Conservation (phyloP, 2,329 filamentous ascomycete species). For the Microsporum audouinii region DNA sequence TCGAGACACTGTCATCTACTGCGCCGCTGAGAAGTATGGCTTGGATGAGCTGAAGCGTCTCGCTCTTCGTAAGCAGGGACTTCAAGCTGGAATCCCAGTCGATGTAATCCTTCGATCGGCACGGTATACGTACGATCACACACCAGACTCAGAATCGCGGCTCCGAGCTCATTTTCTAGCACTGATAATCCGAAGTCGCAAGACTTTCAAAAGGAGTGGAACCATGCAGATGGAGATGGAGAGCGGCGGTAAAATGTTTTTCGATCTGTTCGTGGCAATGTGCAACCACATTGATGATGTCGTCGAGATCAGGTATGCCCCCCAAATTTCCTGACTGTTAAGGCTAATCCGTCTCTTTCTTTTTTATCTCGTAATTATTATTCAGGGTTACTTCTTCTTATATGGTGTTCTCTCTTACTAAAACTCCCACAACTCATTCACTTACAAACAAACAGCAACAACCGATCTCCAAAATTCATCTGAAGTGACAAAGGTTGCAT, state of each 20-base stretch:
- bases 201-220: constrained; percentile 95
- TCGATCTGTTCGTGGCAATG: constrained; percentile 96
- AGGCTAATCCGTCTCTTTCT: constrained; percentile 11
- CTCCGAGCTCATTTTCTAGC: constrained; percentile 95
- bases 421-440: background rate
- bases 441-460: constrained; percentile 31
- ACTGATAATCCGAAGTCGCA: constrained; percentile 91
- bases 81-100: constrained; percentile 86
- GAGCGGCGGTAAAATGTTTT: constrained; percentile 86
- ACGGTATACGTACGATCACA: constrained; percentile 91
- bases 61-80: constrained; percentile 84
- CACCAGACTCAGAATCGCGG: constrained; percentile 80
- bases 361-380: constrained; percentile 5
- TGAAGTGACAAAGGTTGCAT: constrained; percentile 27
- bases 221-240: constrained; percentile 99
- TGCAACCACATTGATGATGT: constrained; percentile 97
- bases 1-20: constrained; percentile 90
- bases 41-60: constrained; percentile 86
- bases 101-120: constrained; percentile 83
- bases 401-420: background rate
- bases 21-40: constrained; percentile 78
- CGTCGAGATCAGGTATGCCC: constrained; percentile 67
- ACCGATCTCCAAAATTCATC: constrained; percentile 44
- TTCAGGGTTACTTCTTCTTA: constrained; percentile 17
- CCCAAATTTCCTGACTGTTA: constrained; percentile 10